phyloP scores from a whole-genome alignment of 2,329 filamentous ascomycete species.

The Xylaria hypoxylon region DNA sequence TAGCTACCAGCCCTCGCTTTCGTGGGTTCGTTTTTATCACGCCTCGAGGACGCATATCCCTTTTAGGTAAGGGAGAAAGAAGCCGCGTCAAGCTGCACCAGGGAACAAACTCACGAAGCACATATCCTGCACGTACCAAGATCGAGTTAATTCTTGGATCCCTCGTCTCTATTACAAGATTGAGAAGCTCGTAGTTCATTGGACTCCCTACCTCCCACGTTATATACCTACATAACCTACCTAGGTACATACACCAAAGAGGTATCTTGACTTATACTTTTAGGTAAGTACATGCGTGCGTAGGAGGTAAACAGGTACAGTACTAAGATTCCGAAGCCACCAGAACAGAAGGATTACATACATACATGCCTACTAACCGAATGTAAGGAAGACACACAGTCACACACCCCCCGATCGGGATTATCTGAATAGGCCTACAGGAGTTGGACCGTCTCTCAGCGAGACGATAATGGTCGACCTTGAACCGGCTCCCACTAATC shows the following conservation, averaged over 20 bases:
- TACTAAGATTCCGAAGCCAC: constrained; percentile 42
- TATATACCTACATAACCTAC: background rate
- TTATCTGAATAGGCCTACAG: constrained; percentile 36
- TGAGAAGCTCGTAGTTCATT: background rate
- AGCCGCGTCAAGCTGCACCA: constrained; percentile 25
- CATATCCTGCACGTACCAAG: constrained; percentile 5
- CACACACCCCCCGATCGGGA: constrained; percentile 44
- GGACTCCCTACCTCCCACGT: background rate
- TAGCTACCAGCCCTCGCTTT: constrained; percentile 26
- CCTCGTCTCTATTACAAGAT: constrained; percentile 1
- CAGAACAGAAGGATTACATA: constrained; percentile 28
- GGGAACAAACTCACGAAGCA: constrained; percentile 9
- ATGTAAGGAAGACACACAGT: constrained; percentile 17
- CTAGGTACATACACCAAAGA: no score
- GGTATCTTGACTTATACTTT: background rate
- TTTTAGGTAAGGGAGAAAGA: constrained; percentile 23
- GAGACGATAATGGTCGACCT: constrained; percentile 18
- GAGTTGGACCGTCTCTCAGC: constrained; percentile 11
- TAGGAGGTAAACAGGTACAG: constrained; percentile 23
- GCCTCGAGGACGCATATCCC: constrained; percentile 10
- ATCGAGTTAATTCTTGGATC: constrained; percentile 5
- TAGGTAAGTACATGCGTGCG: constrained; percentile 3
- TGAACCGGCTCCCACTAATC: constrained; percentile 22
- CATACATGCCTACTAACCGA: background rate
- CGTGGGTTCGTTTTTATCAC: constrained; percentile 32